These are phyloP conservation scores for Porogramme epimiltina DNA, from an alignment of 1,284 basidiomycete genomes.

Conservation along the genomic window DNA sequence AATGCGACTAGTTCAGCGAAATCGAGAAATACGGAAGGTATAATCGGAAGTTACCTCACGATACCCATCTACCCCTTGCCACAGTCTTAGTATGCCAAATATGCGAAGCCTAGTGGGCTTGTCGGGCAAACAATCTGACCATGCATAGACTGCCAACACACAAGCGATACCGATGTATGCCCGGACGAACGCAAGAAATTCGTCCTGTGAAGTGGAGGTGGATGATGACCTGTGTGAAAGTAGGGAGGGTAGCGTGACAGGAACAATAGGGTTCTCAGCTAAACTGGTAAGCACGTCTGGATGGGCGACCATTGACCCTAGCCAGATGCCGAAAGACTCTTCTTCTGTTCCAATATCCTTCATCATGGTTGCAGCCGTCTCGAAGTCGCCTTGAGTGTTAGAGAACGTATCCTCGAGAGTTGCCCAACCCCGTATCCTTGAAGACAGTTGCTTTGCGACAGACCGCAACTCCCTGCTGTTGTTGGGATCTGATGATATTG, in stretches of 20 bases:
- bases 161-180: constrained; percentile 67
- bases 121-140: constrained; percentile 76
- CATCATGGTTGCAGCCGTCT: constrained; percentile 47
- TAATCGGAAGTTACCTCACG: constrained; percentile 51
- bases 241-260: constrained; percentile 35
- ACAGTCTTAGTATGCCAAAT: constrained; percentile 62
- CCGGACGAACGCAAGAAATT: constrained; percentile 64
- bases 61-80: constrained; percentile 70
- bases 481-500: constrained; percentile 42
- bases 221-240: constrained; percentile 32
- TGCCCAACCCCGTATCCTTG: constrained; percentile 60
- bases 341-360: constrained; percentile 64
- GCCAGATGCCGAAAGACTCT: constrained; percentile 68
- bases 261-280: constrained; percentile 42
- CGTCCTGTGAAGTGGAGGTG: constrained; percentile 46
- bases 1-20: not conserved
- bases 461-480: constrained; percentile 42
- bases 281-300: constrained; percentile 50
- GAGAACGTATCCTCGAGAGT: constrained; percentile 60
- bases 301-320: constrained; percentile 64
- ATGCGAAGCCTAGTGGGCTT: constrained; percentile 62
- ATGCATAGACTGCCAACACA: constrained; percentile 75
- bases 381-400: constrained; percentile 53
- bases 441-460: constrained; percentile 46
- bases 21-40: not conserved